Evolutionary conservation across 2,329 filamentous ascomycete species (phyloP).

Genomic region (Botryotinia narcissicola): DNA sequence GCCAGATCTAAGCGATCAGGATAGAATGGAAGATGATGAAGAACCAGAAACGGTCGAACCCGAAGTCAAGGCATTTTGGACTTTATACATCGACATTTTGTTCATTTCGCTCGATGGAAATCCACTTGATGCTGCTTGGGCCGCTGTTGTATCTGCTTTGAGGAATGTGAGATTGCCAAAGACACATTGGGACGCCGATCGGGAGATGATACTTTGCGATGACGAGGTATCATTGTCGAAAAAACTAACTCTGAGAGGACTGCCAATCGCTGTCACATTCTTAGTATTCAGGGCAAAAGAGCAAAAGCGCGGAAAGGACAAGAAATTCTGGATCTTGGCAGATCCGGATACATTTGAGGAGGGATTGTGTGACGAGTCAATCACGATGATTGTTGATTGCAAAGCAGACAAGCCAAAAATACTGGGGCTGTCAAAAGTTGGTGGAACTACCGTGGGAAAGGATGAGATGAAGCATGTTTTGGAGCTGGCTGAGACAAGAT

Average conservation of each 20-base stretch:
- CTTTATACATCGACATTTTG: conserved; percentile 90
- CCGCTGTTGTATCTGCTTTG: conserved; percentile 76
- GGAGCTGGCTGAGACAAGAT: conserved; percentile 59
- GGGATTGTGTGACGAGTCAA: conserved; percentile 73
- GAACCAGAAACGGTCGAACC: conserved; percentile 37
- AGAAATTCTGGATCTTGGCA: conserved; percentile 71
- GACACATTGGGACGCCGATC: conserved; percentile 81
- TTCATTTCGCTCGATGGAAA: conserved; percentile 93
- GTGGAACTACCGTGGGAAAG: conserved; percentile 68
- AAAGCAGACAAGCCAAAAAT: conserved; percentile 51
- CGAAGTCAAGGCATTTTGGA: conserved; percentile 84
- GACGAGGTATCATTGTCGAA: conserved; percentile 52
- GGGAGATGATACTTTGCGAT: conserved; percentile 75
- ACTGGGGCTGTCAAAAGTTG: conserved; percentile 76
- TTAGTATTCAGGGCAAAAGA: conserved; percentile 68
- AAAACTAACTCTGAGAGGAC: conserved; percentile 57
- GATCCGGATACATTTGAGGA: conserved; percentile 94
- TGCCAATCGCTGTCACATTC: conserved; percentile 76
- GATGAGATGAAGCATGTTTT: conserved; percentile 61
- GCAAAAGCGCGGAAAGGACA: conserved; percentile 47
- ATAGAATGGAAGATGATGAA: conserved; percentile 42
- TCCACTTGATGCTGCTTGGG: conserved; percentile 88
- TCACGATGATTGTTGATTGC: conserved; percentile 78
- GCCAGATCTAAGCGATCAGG: conserved; percentile 48
- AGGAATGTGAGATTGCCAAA: conserved; percentile 72